Base-by-base conservation (phyloP, 106 monocot species). In the Acanthochlamys bracteata region DNA sequence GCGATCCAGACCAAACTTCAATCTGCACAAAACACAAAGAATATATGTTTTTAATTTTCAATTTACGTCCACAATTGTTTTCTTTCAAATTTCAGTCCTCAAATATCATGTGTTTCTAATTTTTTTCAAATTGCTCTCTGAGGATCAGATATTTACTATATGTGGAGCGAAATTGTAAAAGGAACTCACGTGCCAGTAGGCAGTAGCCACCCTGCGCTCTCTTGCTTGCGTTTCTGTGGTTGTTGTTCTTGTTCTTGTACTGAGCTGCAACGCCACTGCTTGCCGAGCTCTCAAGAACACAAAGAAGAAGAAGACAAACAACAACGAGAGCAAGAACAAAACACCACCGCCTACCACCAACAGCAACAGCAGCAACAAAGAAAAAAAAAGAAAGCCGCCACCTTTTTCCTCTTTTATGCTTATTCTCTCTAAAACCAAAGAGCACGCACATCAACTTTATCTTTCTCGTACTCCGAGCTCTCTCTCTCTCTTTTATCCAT, bases 381-480 rank as follows among this genome's bases (percentile, higher is more conserved):
- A 46, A 46, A 42, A 63, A 45, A 24, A 20, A 42, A 43, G 41
- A 40, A 63, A 63, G 21, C 20, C 43, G 20, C 45, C 43, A 46
- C 63, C 63, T 63, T 63, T 63, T 43, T 13, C 12, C 49, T 63
- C 63, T 63, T 63, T 45, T 22, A 43, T 40, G 33, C 61, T 17
- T 4, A 15, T n/a, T 39, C 40, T 39, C 61, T 61, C 61, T 45
- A 41, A 13, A 41, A 12, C 55, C 61, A 33, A 33, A 33, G 33
- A 54, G 55, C 72, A 62, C 54, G 55, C 72, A 62, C 54, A 24
- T 8, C 24, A 49, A 22, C 63, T 71, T 51, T 42, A 49, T 43
- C 56, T 72, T 54, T 65, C 26, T 59, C 14, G 68, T 14, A 69
- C 57, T 40, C 58, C 68, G 57, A 58, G 56, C 24, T 55, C 23